Evolutionary conservation across 805 yeast species (phyloP).

Genomic region (Priceomyces fermenticarens): DNA sequence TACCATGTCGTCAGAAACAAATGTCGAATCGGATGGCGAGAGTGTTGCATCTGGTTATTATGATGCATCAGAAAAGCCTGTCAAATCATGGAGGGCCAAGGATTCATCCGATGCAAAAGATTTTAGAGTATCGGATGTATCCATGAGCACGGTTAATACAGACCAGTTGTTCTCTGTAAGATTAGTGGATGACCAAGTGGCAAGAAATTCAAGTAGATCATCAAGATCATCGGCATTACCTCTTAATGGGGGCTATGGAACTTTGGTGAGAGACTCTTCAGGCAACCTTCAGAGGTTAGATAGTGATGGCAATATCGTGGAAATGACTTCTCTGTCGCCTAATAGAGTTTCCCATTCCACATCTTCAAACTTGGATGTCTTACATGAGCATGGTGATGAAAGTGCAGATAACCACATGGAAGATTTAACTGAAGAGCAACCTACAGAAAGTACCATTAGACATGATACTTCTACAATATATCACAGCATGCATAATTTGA

Average conservation of each 20-base stretch:
- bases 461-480: slow-evolving; percentile 11
- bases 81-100: slow-evolving; percentile 43
- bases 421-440: neutral
- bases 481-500: slow-evolving; percentile 5
- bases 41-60: slow-evolving; percentile 23
- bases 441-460: slow-evolving; percentile 4
- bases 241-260: slow-evolving; percentile 23
- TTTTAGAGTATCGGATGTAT: slow-evolving; percentile 67
- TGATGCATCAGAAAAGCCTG: slow-evolving; percentile 37
- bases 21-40: slow-evolving; percentile 36
- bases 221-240: slow-evolving; percentile 16
- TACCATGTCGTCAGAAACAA: slow-evolving; percentile 51
- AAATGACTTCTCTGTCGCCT: slow-evolving; percentile 6
- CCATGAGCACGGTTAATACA: slow-evolving; percentile 82
- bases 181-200: slow-evolving; percentile 57
- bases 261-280: slow-evolving; percentile 24
- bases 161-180: slow-evolving; percentile 78
- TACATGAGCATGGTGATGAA: slow-evolving; percentile 27
- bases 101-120: slow-evolving; percentile 29
- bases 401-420: slow-evolving; percentile 4
- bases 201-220: slow-evolving; percentile 29
- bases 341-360: slow-evolving; percentile 19
- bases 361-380: slow-evolving; percentile 24
- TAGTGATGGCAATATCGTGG: slow-evolving; percentile 44
- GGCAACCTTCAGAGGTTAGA: slow-evolving; percentile 43